phyloP scores from a whole-genome alignment of 2,329 filamentous ascomycete genomes.

The Cladophialophora bantiana region DNA sequence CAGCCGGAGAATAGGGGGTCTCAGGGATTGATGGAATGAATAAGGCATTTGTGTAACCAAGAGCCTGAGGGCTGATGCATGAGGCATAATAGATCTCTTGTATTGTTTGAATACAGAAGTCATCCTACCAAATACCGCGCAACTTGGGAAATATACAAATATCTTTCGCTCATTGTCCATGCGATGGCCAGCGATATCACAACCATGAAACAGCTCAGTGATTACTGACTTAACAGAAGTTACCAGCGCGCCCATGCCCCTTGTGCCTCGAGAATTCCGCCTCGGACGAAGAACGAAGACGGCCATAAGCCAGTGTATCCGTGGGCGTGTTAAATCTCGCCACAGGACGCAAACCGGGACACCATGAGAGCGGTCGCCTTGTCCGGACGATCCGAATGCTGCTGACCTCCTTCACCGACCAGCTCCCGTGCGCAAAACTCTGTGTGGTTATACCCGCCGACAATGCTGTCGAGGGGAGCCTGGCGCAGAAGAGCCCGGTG shows the following conservation, averaged over 20 bases:
- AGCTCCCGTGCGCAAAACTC: conserved; percentile 5
- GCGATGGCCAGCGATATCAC: no score
- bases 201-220: no score
- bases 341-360: neutral
- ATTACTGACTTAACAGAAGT: no score
- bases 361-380: neutral
- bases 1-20: no score
- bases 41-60: conserved; percentile 12
- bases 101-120: neutral
- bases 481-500: conserved; percentile 2
- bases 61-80: conserved; percentile 6
- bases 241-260: neutral
- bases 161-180: no score
- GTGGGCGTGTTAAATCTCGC: neutral
- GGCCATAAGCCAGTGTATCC: neutral
- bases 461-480: neutral
- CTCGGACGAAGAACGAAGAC: neutral
- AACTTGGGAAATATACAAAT: neutral
- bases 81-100: conserved; percentile 19
- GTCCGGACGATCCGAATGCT: neutral
- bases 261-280: neutral
- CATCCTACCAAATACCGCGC: neutral
- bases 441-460: neutral
- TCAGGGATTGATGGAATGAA: conserved; percentile 1
- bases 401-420: neutral